Conservation (phyloP, 225 moss, liverwort and hornwort species). For the Bryoerythrophyllum caledonicum region DNA sequence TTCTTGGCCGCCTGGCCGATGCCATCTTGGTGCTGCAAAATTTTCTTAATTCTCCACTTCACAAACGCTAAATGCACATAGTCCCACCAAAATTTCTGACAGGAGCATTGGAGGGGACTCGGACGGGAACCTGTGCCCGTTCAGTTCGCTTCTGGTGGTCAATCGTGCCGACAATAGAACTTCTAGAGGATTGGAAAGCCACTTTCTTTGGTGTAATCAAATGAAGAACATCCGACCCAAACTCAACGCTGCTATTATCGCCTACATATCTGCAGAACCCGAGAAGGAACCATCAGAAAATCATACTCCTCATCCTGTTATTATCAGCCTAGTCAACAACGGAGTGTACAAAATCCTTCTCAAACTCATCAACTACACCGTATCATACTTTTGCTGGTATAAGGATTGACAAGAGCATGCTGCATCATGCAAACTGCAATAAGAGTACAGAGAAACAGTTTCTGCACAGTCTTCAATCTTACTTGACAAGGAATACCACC, state of each 20-base stretch:
- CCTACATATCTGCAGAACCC: constrained; percentile 33
- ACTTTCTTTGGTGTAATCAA: constrained; percentile 14
- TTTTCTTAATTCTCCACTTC: constrained; percentile 32
- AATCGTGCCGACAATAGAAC: constrained; percentile 7
- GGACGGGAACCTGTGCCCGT: constrained; percentile 4
- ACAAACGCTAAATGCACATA: constrained; percentile 29
- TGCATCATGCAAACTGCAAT: constrained; percentile 7
- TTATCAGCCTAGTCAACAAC: constrained; percentile 3
- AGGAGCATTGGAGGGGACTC: constrained; percentile 39
- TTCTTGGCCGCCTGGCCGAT: constrained; percentile 81
- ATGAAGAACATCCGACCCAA: constrained; percentile 9
- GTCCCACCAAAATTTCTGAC: constrained; percentile 24
- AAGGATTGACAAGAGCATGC: constrained; percentile 7
- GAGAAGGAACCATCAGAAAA: constrained; percentile 19
- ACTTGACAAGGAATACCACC: background rate
- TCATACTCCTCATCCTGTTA: background rate
- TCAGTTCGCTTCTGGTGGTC: background rate
- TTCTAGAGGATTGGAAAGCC: background rate
- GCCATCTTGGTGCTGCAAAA: constrained; percentile 54
- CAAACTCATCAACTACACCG: constrained; percentile 1
- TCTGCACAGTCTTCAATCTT: background rate
- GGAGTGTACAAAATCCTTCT: background rate
- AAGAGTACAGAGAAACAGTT: constrained; percentile 7
- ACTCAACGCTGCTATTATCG: constrained; percentile 16
- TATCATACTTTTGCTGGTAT: constrained; percentile 7